phyloP scores from a whole-genome alignment of 2,329 filamentous ascomycete species.

The Hypoxylon sp. region DNA sequence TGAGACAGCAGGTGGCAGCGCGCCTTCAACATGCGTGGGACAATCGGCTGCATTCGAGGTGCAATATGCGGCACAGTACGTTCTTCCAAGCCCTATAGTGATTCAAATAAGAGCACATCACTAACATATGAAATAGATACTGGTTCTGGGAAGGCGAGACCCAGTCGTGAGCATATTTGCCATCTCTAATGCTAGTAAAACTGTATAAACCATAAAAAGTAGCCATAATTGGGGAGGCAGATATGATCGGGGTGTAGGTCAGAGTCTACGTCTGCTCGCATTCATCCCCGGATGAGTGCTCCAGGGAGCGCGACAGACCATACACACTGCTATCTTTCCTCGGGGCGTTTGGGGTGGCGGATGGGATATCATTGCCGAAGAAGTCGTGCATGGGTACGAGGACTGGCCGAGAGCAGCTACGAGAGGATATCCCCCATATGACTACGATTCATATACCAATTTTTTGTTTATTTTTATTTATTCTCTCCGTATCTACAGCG shows the following conservation, averaged over 20 bases:
- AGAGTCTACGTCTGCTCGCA: background rate
- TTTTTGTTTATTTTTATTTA: slow-evolving; percentile 18
- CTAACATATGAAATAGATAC: slow-evolving; percentile 44
- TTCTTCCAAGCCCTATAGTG: slow-evolving; percentile 53
- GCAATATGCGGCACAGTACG: slow-evolving; percentile 86
- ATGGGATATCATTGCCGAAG: slow-evolving; percentile 7
- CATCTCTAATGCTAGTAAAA: slow-evolving; percentile 28
- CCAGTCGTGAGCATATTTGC: slow-evolving; percentile 18
- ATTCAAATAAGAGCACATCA: background rate
- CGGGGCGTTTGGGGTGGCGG: slow-evolving; percentile 20
- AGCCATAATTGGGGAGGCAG: slow-evolving; percentile 18
- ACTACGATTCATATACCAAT: slow-evolving; percentile 28
- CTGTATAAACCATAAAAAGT: slow-evolving; percentile 32
- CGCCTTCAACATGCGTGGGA: slow-evolving; percentile 79
- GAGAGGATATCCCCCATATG: slow-evolving; percentile 15
- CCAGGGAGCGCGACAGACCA: slow-evolving; percentile 2
- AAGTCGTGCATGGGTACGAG: slow-evolving; percentile 11
- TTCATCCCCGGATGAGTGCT: background rate
- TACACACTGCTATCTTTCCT: slow-evolving; percentile 12
- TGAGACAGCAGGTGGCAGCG: slow-evolving; percentile 82
- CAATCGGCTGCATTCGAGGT: slow-evolving; percentile 74
- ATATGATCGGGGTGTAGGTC: slow-evolving; percentile 7
- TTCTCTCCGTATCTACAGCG: slow-evolving; percentile 13
- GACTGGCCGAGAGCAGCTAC: background rate
- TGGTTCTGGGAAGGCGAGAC: slow-evolving; percentile 47